Base-by-base conservation (phyloP, 139 green algal genomes). In the Haematococcus sp. region DNA sequence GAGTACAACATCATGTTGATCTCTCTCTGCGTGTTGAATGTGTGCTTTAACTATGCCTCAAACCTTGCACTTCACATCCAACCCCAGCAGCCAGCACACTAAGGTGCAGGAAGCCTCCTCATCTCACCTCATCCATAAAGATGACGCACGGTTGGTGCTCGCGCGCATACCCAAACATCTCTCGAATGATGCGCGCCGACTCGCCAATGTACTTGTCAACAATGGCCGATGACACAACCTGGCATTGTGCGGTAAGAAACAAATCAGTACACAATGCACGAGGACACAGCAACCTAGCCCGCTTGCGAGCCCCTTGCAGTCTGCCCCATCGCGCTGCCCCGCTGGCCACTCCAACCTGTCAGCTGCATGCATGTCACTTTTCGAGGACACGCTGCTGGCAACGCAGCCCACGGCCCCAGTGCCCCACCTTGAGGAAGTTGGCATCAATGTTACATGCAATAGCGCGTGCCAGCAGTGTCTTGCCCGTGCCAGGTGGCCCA, bases 131-230 rank as follows among this genome's bases (percentile, higher is more conserved):
- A 63, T 99, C 96, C 96, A 99, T 98, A 88, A 99, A 99, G 73
- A 99, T 98, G 83, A 99, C 97, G 80, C 94, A 98, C 22, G 96
- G 96, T 88, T 99, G 91, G 84, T 98, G 94, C 52, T 74, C 68
- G 17, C 54, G 33, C 30, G 68, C 68, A 55, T 66, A 74, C 52
- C 89, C 93, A 83, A 99, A 99, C 96, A 99, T 98, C 84, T 99
- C 96, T 1, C 96, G 83, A 58, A 99, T 98, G 34, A 99, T 89
- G 16, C 95, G 89, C 2, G 96, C 96, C 0, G 76, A 92, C 87
- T 99, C 96, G 19, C 96, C 96, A 80, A 99, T 99, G 89, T 98
- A 99, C 85, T 99, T 99, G 88, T 98, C 94, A 49, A 99, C 95
- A 64, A 98, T 97, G 34, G 94, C 95, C 2, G 78, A 92, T 0